Conservation (phyloP, 768 basidiomycete species). For the Rhizopogon vinicolor region DNA sequence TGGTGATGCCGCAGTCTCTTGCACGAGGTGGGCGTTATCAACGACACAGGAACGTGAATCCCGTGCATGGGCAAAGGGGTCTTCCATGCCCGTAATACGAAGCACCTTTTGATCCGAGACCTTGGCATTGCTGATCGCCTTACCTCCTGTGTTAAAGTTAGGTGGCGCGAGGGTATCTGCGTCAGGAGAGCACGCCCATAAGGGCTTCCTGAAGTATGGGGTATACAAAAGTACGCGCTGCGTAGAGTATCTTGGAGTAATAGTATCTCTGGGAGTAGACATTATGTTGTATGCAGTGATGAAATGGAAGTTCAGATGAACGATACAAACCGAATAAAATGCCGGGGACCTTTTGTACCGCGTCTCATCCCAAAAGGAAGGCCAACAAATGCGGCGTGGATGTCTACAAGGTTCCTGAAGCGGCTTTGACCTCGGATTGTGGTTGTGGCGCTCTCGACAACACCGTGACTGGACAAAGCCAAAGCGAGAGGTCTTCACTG, state of each 20-base stretch:
- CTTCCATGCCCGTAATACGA: not conserved
- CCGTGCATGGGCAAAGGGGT: slow-evolving; percentile 1
- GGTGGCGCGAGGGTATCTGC: slow-evolving; percentile 3
- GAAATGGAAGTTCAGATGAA: not conserved
- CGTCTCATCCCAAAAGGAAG: slow-evolving; percentile 1
- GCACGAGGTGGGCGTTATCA: slow-evolving; percentile 15
- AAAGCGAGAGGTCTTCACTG: slow-evolving; percentile 15
- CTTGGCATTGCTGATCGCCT: not conserved
- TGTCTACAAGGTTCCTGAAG: slow-evolving; percentile 1
- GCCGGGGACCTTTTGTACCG: slow-evolving; percentile 14
- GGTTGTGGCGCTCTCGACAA: slow-evolving; percentile 9
- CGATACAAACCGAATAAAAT: not conserved
- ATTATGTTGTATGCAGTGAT: slow-evolving; percentile 4
- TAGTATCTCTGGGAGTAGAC: not conserved
- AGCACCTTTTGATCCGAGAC: not conserved
- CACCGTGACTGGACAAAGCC: slow-evolving; percentile 16
- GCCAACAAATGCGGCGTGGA: slow-evolving; percentile 5
- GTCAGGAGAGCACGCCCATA: slow-evolving; percentile 9
- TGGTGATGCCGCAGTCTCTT: slow-evolving; percentile 3
- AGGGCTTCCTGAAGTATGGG: slow-evolving; percentile 5
- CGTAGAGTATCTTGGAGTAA: not conserved
- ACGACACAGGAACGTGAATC: slow-evolving; percentile 4
- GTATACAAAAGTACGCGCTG: slow-evolving; percentile 1
- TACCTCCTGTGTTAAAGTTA: slow-evolving; percentile 9
- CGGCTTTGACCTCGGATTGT: slow-evolving; percentile 14